Evolutionary conservation across 2,329 filamentous ascomycete species (phyloP), one percentile per base, ranked within the genome.

Genomic region (Fusarium stilboides): DNA sequence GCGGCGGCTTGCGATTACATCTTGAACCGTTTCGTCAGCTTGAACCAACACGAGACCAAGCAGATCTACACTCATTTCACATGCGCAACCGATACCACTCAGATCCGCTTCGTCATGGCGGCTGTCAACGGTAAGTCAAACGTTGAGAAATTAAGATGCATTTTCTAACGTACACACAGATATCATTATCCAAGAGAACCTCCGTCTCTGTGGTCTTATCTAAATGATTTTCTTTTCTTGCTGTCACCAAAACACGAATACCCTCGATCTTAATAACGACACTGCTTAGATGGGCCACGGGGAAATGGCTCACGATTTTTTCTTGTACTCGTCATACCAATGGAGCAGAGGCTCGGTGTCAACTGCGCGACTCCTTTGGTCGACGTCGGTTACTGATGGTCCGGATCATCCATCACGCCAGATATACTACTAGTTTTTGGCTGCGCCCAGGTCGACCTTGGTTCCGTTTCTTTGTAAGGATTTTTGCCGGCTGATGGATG

Each of bases 41-140:
- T 99, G 79, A 99, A 99, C 85, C 96, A 98, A 83, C 95, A 98
- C 80, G 96, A 98, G 86, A 97, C 94, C 57, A 99, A 99, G 87
- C 96, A 99, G 82, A 98, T 99, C 81, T 99, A 99, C 87, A 99
- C 96, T 62, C 96, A 98, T 83, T 99, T 99, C 84, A 99, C 96
- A 51, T 98, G 96, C 80, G 96, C 96, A 65, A 99, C 96, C 49
- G 96, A 99, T 80, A 99, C 96, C 33, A 98, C 96, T 77, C 96
- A 99, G 82, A 99, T 99, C 77, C 91, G 96, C 78, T 98, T 99
- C 86, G 96, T 99, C 83, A 99, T 99, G 96, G 94, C 95, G 67
- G 96, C 96, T 74, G 96, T 99, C 78, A 99, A 99, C 84, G 94
- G 94, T 97, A 87, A 77, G 91, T 80, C 46, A 3, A 22, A 2